phyloP scores from a whole-genome alignment of 495 filamentous ascomycete species.

The Tuber microsphaerosporum region DNA sequence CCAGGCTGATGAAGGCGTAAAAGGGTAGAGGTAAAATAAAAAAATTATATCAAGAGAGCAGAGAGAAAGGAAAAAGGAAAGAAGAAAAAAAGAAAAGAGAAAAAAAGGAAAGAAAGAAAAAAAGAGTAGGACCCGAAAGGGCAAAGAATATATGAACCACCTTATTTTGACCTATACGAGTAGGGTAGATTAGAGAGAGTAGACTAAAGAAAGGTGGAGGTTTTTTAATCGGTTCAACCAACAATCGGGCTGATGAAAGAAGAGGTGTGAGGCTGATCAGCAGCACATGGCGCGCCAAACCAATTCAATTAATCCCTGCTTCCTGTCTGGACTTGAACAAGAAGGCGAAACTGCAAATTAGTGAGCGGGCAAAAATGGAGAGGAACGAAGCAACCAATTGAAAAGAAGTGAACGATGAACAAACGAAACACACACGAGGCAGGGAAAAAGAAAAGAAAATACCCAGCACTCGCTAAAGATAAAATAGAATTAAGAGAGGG shows the following conservation, averaged over 20 bases:
- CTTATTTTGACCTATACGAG: background rate
- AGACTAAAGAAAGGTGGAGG: background rate
- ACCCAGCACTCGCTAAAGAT: background rate
- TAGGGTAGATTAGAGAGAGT: background rate
- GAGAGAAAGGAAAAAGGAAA: background rate
- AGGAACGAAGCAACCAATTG: background rate
- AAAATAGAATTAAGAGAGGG: background rate
- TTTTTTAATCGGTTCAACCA: background rate
- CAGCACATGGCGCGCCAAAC: constrained; percentile 5
- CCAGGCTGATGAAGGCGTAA: background rate
- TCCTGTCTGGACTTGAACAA: background rate
- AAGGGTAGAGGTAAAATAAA: background rate
- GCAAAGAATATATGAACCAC: background rate
- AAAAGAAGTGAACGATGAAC: background rate
- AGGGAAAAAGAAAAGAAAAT: background rate
- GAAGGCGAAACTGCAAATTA: background rate
- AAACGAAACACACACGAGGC: constrained; percentile 4
- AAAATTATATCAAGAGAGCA: background rate
- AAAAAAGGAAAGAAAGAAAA: background rate
- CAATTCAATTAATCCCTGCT: constrained; percentile 2
- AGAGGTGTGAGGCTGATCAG: constrained; percentile 4
- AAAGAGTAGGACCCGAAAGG: background rate
- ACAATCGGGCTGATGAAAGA: background rate
- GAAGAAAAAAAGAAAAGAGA: background rate
- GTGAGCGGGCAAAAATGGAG: background rate